Evolutionary conservation across 2,329 filamentous ascomycete genomes (phyloP), one percentile per base, ranked within the genome.

Genomic region (Fusarium torreyae): DNA sequence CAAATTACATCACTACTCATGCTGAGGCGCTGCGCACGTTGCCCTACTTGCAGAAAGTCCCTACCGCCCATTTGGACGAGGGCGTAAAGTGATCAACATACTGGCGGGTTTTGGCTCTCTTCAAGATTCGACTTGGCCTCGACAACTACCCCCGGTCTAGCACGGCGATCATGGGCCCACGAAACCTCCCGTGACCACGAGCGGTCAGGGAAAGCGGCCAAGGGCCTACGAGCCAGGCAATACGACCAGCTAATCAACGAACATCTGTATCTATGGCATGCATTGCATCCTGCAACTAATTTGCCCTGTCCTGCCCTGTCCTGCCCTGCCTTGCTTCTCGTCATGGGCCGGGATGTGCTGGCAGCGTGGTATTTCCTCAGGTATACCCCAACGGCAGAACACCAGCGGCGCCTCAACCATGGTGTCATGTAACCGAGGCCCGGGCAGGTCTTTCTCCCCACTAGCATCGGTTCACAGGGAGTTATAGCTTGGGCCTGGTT

Each of bases 281-380:
- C 74, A 76, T 76, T 76, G 69, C 74, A 58, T 76, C 66, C 73
- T 76, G 74, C 74, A 75, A 62, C 74, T 76, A 76, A 76, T 70
- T 58, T 63, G 58, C 65, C 73, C 57, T 74, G 66, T 20, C 18
- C 20, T n/a, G n/a, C 66, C 69, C 65, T 69, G 60, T 55, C 55
- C 20, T 53, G 53, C 49, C 59, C 52, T 71, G 48, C 58, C 66
- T 59, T 64, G 57, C 46, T 43, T 66, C 51, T 62, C 59, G 64
- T 66, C 45, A 55, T 60, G 63, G 57, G 22, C 59, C 60, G 57
- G 68, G 71, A 73, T 74, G 71, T 60, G 71, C 57, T 73, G 71
- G 71, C 70, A 70, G 50, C 28, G 63, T 63, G 46, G 57, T 53
- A 54, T 63, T 65, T 52, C 45, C 52, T 51, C 36, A 56, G 49